Evolutionary conservation across 116 monocot species (phyloP).

Genomic region (Zostera marina): DNA sequence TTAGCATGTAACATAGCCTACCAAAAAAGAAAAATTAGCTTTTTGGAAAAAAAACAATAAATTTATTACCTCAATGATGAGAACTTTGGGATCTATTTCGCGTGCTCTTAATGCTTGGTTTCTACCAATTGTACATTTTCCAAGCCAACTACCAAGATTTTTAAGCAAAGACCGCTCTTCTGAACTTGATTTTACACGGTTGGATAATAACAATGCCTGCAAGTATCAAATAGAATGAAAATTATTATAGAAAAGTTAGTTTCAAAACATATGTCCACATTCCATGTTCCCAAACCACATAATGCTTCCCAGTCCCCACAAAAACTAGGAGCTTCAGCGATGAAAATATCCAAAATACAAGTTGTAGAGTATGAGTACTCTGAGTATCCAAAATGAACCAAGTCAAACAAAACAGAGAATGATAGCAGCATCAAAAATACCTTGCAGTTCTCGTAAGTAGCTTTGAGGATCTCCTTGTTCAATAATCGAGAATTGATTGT

Average conservation of each 20-base stretch:
- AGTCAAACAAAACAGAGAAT: not conserved
- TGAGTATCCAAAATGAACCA: not conserved
- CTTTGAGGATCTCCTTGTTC: slow-evolving; percentile 83
- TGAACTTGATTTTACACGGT: slow-evolving; percentile 96
- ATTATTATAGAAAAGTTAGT: not conserved
- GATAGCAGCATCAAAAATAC: slow-evolving; percentile 12
- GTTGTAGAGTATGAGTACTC: not conserved
- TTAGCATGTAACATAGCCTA: too few relatives aligned
- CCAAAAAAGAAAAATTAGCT: too few relatives aligned
- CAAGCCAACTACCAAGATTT: slow-evolving; percentile 98
- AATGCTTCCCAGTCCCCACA: too few relatives aligned
- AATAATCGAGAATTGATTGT: slow-evolving; percentile 71
- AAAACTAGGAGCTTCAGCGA: too few relatives aligned
- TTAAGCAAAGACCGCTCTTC: slow-evolving; percentile 93
- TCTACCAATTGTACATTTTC: slow-evolving; percentile 93
- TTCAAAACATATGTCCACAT: not conserved
- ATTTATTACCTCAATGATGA: slow-evolving; percentile 57
- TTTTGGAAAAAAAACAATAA: not conserved
- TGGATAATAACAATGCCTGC: slow-evolving; percentile 69
- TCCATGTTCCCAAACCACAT: not conserved
- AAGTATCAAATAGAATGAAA: slow-evolving; percentile 5
- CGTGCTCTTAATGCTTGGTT: slow-evolving; percentile 68
- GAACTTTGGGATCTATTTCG: slow-evolving; percentile 80
- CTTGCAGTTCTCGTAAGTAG: slow-evolving; percentile 99
- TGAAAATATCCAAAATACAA: not conserved